Evolutionary conservation across 1,284 basidiomycete genomes (phyloP).

Genomic region (Moniliella sp.): DNA sequence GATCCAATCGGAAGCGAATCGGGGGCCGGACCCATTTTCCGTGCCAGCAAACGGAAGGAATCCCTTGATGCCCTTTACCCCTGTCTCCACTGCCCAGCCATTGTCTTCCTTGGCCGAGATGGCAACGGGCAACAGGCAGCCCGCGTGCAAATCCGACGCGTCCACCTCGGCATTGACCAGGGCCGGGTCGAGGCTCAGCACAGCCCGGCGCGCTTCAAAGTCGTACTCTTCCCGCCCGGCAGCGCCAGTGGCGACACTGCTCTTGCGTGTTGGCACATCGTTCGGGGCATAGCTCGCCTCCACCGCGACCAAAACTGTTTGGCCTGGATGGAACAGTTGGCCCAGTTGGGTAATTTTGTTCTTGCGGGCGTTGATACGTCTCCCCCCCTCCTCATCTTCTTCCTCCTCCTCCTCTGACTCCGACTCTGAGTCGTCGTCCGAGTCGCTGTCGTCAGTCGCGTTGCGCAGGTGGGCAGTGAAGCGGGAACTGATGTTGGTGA

Average conservation of each 20-base stretch:
- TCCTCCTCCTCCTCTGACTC: constrained; percentile 8
- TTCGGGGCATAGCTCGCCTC: too few relatives aligned
- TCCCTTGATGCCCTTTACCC: constrained; percentile 33
- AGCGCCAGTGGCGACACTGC: too few relatives aligned
- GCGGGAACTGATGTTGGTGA: constrained; percentile 72
- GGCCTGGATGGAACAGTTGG: constrained; percentile 59
- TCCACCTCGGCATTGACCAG: constrained; percentile 63
- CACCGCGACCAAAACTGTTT: constrained; percentile 65
- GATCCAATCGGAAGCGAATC: constrained; percentile 17
- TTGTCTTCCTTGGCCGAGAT: constrained; percentile 69
- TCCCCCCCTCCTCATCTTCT: constrained; percentile 2
- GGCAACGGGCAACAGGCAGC: constrained; percentile 16
- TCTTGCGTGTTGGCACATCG: too few relatives aligned
- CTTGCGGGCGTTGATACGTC: too few relatives aligned
- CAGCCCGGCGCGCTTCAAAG: constrained; percentile 40
- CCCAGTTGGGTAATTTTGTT: constrained; percentile 19
- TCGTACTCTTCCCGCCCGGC: constrained; percentile 27
- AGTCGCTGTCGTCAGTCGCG: constrained; percentile 33
- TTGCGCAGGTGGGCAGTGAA: constrained; percentile 46
- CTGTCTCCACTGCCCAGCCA: constrained; percentile 73
- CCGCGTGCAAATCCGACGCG: too few relatives aligned
- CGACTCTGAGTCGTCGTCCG: constrained; percentile 19
- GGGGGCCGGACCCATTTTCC: too few relatives aligned
- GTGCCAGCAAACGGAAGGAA: constrained; percentile 23
- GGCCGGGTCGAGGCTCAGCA: constrained; percentile 63